Base-by-base conservation (phyloP, 2,329 filamentous ascomycete genomes). In the Phaeophleospora eucalypticola region DNA sequence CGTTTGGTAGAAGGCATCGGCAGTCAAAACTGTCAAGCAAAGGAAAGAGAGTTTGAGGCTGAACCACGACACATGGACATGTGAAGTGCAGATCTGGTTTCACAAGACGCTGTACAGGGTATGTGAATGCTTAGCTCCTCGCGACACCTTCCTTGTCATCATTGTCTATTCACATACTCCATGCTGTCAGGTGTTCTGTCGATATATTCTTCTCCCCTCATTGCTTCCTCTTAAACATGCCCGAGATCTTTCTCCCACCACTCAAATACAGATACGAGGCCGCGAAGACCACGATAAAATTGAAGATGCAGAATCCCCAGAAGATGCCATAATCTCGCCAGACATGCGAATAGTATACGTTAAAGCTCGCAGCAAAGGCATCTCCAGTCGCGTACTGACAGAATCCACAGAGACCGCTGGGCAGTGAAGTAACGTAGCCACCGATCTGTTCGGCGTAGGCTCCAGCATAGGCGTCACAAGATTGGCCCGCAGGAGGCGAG, bases 391-490 rank as follows among this genome's bases (percentile, higher is more conserved):
- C 45, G 36, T 75, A 60, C 6, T 65, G 52, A 58, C 77, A 80
- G 64, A 72, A 78, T 2, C 66, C 58, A 60, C 77, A 80, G 38
- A 82, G 80, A 2, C 70, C 68, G 14, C 64, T 50, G 46, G 73
- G 63, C 38, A 67, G 56, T 42, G 84, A 65, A 1, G 63, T 63
- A 3, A 78, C 61, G 6, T 65, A 63, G 16, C 73, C 75, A 16
- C 68, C 67, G 0, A 56, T 51, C 1, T 15, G 24, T 1, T 41
- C 17, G 1, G 70, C 67, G 56, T 69, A 77, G 3, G 53, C 36
- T 0, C 82, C 84, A 12, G 84, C 83, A 69, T 91, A 93, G 21
- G 81, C 75, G 19, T 83, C 84, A 60, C 87, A 93, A 1, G 75
- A 81, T 61, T 79, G 72, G 7, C 80, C 80, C 0, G 67, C 57